Evolutionary conservation across 179 eudicot genomes (phyloP).

Genomic region (Beta corolliflora): DNA sequence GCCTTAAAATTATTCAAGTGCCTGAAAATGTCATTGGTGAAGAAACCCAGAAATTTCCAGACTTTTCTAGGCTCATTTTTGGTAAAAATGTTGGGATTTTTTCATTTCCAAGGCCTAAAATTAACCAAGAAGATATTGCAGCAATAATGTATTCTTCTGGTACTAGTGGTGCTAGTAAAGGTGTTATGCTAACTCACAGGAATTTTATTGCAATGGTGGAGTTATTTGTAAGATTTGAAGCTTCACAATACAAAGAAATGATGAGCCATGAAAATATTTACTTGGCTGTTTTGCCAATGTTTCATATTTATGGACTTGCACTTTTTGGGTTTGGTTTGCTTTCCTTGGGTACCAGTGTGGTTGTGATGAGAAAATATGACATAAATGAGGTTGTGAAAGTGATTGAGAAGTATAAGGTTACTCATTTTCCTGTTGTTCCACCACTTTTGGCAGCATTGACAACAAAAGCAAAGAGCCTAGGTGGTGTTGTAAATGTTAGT

Average conservation of each 20-base stretch:
- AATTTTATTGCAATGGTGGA: conserved; percentile 72
- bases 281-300: conserved; percentile 82
- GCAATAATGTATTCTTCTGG: conserved; percentile 78
- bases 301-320: conserved; percentile 81
- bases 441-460: conserved; percentile 66
- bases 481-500: not conserved
- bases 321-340: conserved; percentile 72
- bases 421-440: conserved; percentile 83
- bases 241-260: conserved; percentile 53
- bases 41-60: conserved; percentile 18
- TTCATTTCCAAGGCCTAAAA: conserved; percentile 34
- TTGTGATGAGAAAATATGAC: conserved; percentile 69
- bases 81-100: conserved; percentile 28
- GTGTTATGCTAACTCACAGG: conserved; percentile 67
- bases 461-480: conserved; percentile 39
- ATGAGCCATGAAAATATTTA: conserved; percentile 48
- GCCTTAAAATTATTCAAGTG: conserved; percentile 51
- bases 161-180: conserved; percentile 72
- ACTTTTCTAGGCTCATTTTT: conserved; percentile 43
- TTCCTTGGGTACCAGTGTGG: conserved; percentile 59
- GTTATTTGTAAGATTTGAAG: conserved; percentile 76
- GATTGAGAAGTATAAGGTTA: conserved; percentile 54
- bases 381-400: conserved; percentile 59
- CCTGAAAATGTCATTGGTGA: conserved; percentile 37
- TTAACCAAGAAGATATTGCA: conserved; percentile 68